A percentile compares a stretch with the other conserved stretches of the same genome.
phyloP scores from a whole-genome alignment of 2,329 filamentous ascomycete species.

The Trichoderma sp. region DNA sequence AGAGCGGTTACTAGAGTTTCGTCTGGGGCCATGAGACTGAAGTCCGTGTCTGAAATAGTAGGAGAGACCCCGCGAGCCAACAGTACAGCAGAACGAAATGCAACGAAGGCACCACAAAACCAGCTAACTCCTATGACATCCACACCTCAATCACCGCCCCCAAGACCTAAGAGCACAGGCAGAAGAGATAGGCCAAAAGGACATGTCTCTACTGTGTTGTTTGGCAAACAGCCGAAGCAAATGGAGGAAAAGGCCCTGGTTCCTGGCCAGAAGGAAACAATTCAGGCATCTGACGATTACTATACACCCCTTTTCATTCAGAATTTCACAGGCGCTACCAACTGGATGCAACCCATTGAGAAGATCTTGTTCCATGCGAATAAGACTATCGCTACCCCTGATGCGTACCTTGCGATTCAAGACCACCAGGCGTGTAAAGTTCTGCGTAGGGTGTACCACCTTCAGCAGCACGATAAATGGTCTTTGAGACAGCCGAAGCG shows the following conservation, averaged over 20 bases:
- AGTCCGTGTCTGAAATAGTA: slow-evolving; percentile 72
- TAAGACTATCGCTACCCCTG: slow-evolving; percentile 85
- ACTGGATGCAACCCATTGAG: slow-evolving; percentile 64
- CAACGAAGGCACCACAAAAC: slow-evolving; percentile 33
- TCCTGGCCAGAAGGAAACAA: slow-evolving; percentile 43
- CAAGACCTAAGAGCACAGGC: slow-evolving; percentile 39
- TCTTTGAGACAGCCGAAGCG: slow-evolving; percentile 86
- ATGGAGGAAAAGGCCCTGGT: slow-evolving; percentile 50
- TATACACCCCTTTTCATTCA: slow-evolving; percentile 64
- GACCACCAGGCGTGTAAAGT: slow-evolving; percentile 89
- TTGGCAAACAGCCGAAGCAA: slow-evolving; percentile 65
- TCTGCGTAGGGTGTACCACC: slow-evolving; percentile 80
- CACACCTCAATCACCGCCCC: slow-evolving; percentile 46
- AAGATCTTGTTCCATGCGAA: slow-evolving; percentile 79
- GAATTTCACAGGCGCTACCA: slow-evolving; percentile 55
- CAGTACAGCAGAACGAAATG: slow-evolving; percentile 38
- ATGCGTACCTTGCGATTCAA: slow-evolving; percentile 78
- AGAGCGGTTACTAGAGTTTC: slow-evolving; percentile 70
- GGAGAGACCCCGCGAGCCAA: slow-evolving; percentile 53
- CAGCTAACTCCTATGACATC: slow-evolving; percentile 45
- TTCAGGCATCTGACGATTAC: slow-evolving; percentile 60
- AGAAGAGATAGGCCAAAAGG: slow-evolving; percentile 61
- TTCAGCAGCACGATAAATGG: slow-evolving; percentile 92
- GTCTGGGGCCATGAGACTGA: slow-evolving; percentile 69
- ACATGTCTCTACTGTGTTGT: slow-evolving; percentile 74